Evolutionary conservation across 441 rosid genomes (phyloP), one percentile per base, ranked within the genome.

Genomic region (Rhodomyrtus psidioides): DNA sequence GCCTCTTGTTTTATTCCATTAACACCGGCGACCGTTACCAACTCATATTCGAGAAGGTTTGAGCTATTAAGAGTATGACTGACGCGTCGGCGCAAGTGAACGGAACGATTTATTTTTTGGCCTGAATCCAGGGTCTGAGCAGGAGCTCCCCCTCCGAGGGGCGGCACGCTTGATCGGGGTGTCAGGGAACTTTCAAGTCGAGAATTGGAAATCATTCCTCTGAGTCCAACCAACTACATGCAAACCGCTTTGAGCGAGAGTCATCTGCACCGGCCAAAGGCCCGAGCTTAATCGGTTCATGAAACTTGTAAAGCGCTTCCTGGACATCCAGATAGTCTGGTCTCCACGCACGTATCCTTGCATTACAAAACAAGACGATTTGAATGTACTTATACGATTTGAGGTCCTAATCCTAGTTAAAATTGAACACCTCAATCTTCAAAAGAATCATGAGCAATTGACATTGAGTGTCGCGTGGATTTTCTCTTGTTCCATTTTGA

Each of bases 311-410:
- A 62, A 23, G 3, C 34, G 7, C 21, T 65, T 65, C 14, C 2
- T 1, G 0, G 7, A 10, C 6, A 44, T 17, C 7, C 7, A 2
- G 2, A 0, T 4, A 3, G 21, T 5, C 26, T 10, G 2, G 2
- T 19, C 14, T 65, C 76, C 46, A 65, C 2, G 26, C 24, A 1
- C 0, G 0, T 65, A 24, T 19, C 46, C 57, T 4, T 1, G 1
- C 19, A 34, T 65, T 65, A 34, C 49, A 65, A 65, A 2, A 54
- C 17, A 16, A 54, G n/a, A n/a, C n/a, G n/a, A n/a, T n/a, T n/a
- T n/a, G n/a, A n/a, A n/a, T n/a, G 10, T 17, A 16, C 75, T 30
- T 65, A 10, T 65, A 65, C 26, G 3, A 30, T 17, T 65, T 8
- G 13, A 65, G 12, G 6, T 30, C 44, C 75, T 16, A 30, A 62